Evolutionary conservation across 2,329 filamentous ascomycete genomes (phyloP), one percentile per base, ranked within the genome.

Genomic region (Trematosphaeria pertusa): DNA sequence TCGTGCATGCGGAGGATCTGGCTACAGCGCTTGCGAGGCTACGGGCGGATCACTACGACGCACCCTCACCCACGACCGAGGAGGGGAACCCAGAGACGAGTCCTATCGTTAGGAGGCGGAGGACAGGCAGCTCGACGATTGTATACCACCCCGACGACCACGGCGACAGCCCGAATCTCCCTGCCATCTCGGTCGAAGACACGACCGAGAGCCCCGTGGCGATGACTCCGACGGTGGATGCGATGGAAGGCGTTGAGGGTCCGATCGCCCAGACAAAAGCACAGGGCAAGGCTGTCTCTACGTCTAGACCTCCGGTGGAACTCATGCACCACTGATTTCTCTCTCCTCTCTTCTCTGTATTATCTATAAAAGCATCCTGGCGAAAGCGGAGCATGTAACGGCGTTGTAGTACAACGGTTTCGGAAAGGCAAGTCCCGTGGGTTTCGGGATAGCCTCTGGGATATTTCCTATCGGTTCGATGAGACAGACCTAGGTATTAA

Each of bases 91-190:
- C 44, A 12, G 56, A 56, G 8, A 37, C 41, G 21, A 56, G 50
- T 19, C 59, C 53, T 12, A 52, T 63, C 5, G 54, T 56, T 8
- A 62, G 54, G 26, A 55, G 65, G 48, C 57, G 65, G 43, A 61
- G 77, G 38, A 75, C 74, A 3, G 74, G 82, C 32, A 85, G 81
- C 61, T 79, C 81, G 22, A 85, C 82, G 1, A 74, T 86, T 33
- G 82, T 87, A 38, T 87, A 84, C 62, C 75, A 86, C 52, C 84
- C 84, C 0, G 78, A 82, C 43, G 80, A 85, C 33, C 82, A 87
- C 54, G 84, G 84, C 2, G 74, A 81, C 47, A 83, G 78, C 45
- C 82, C 82, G 0, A 74, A 78, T 52, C 66, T 87, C 30, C 84
- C 84, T 1, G 82, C 82, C 2, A 85, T 87, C 28, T 81, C 83